These are phyloP conservation scores for Kalmusia sp. DNA, from an alignment of 2,329 filamentous ascomycete species.

Conservation along the genomic window DNA sequence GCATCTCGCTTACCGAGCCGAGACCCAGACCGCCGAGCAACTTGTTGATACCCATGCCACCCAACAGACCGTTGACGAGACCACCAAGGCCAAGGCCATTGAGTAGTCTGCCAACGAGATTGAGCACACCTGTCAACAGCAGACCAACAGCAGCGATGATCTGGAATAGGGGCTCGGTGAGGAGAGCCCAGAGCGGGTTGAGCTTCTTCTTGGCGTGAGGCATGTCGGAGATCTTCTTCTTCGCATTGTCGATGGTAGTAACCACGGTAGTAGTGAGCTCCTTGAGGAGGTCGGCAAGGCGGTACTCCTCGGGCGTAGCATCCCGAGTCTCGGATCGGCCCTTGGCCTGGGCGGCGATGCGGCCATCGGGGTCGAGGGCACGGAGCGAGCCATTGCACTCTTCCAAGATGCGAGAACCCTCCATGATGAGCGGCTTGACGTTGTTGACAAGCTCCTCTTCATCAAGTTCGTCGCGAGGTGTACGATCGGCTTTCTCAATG, in stretches of 20 bases:
- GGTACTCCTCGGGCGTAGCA: slow-evolving; percentile 82
- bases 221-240: slow-evolving; percentile 89
- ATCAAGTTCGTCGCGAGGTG: slow-evolving; percentile 85
- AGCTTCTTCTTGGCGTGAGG: slow-evolving; percentile 90
- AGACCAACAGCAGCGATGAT: slow-evolving; percentile 89
- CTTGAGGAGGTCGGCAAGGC: slow-evolving; percentile 84
- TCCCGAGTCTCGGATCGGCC: slow-evolving; percentile 76
- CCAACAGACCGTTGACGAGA: slow-evolving; percentile 78
- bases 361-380: slow-evolving; percentile 86
- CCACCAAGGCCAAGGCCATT: slow-evolving; percentile 83
- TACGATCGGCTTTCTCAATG: slow-evolving; percentile 81
- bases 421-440: slow-evolving; percentile 87
- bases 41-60: slow-evolving; percentile 77
- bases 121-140: slow-evolving; percentile 81
- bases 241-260: slow-evolving; percentile 83
- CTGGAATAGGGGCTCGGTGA: slow-evolving; percentile 88
- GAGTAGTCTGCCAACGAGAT: slow-evolving; percentile 80
- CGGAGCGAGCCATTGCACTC: slow-evolving; percentile 89
- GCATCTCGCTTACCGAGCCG: slow-evolving; percentile 56
- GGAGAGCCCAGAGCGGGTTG: slow-evolving; percentile 84
- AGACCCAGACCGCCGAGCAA: slow-evolving; percentile 76
- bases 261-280: slow-evolving; percentile 83
- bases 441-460: slow-evolving; percentile 87
- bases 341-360: slow-evolving; percentile 85
- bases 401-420: slow-evolving; percentile 79